Evolutionary conservation across 306 rosid genomes (phyloP).

Genomic region (Rosa lucieae): DNA sequence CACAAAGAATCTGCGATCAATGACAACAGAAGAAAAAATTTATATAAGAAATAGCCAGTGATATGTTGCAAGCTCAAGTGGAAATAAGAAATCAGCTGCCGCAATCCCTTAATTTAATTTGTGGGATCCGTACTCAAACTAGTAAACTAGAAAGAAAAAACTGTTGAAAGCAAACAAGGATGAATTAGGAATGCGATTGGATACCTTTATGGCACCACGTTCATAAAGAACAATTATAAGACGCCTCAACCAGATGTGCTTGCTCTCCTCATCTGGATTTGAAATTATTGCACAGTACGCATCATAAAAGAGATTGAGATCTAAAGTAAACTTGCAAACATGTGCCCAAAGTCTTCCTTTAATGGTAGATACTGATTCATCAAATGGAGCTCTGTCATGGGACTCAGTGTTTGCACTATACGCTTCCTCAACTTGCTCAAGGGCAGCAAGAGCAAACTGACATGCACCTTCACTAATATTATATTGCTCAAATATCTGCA

Average conservation of each 20-base stretch:
- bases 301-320: slow-evolving; percentile 72
- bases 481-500: slow-evolving; percentile 91
- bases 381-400: slow-evolving; percentile 31
- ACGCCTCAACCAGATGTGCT: slow-evolving; percentile 87
- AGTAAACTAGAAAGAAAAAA: slow-evolving; percentile 9
- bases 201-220: slow-evolving; percentile 76
- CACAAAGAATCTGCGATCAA: slow-evolving; percentile 72
- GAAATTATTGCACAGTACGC: slow-evolving; percentile 95
- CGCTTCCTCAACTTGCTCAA: slow-evolving; percentile 93
- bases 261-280: slow-evolving; percentile 96
- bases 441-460: slow-evolving; percentile 98
- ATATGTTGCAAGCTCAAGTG: not conserved
- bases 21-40: slow-evolving; percentile 3
- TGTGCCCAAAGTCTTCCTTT: slow-evolving; percentile 96
- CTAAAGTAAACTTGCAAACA: slow-evolving; percentile 84
- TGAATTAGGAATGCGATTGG: slow-evolving; percentile 17
- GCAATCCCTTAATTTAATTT: not conserved
- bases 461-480: slow-evolving; percentile 83
- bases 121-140: not conserved
- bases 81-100: not conserved
- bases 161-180: not conserved
- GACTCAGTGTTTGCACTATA: slow-evolving; percentile 35
- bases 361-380: slow-evolving; percentile 61
- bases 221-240: slow-evolving; percentile 86
- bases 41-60: slow-evolving; percentile 12